Conservation (phyloP, 768 basidiomycete genomes). For the Boletus subparvulus region DNA sequence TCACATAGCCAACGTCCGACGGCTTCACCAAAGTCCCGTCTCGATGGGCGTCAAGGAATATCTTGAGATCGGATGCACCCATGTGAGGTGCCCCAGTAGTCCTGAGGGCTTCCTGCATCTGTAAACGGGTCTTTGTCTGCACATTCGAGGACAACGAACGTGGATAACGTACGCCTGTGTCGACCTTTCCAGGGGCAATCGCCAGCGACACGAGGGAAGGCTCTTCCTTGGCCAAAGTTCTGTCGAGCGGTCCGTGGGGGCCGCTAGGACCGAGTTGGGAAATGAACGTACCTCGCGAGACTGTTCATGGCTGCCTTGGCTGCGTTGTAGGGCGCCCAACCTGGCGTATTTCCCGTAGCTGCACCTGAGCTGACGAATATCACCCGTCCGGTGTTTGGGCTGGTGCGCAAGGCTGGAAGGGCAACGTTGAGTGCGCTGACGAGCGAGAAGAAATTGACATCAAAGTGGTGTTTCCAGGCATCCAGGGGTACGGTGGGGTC, state of each 20-base stretch:
- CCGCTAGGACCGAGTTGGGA: conserved; percentile 1
- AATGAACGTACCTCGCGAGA: conserved; percentile 57
- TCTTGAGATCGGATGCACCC: conserved; percentile 51
- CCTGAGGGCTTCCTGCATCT: conserved; percentile 74
- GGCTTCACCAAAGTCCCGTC: conserved; percentile 76
- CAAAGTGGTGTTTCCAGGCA: conserved; percentile 71
- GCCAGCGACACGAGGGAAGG: conserved; percentile 71
- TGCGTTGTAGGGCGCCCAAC: conserved; percentile 83
- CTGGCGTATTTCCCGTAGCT: conserved; percentile 60
- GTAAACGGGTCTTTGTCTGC: conserved; percentile 1
- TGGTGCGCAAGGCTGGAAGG: conserved; percentile 67
- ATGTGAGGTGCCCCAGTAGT: conserved; percentile 52
- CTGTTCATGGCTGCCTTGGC: conserved; percentile 90
- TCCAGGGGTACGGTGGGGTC: conserved; percentile 49
- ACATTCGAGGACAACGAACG: not conserved
- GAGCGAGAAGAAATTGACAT: conserved; percentile 87
- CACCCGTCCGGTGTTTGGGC: conserved; percentile 57
- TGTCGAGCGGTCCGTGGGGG: conserved; percentile 28
- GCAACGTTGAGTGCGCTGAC: conserved; percentile 65
- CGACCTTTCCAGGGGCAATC: conserved; percentile 84
- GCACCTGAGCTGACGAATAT: conserved; percentile 88
- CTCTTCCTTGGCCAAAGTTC: conserved; percentile 86
- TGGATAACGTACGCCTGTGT: conserved; percentile 61
- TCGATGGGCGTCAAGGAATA: conserved; percentile 55
- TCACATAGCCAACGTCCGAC: conserved; percentile 72